phyloP scores from a whole-genome alignment of 768 basidiomycete genomes.

The Polyporus arcularius region DNA sequence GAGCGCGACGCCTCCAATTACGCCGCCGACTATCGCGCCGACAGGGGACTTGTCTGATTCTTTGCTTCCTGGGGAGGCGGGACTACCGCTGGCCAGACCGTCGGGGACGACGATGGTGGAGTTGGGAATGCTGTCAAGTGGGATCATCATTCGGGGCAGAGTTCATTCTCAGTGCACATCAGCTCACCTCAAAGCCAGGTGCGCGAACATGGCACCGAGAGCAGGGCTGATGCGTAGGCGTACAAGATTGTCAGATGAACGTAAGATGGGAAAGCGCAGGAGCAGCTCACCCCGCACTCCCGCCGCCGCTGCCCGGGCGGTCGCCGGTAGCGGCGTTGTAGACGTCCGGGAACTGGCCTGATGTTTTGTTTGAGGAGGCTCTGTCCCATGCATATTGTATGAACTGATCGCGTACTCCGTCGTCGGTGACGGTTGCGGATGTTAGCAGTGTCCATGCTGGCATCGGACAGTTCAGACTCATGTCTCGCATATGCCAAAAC shows the following conservation, averaged over 20 bases:
- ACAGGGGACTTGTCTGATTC: neutral
- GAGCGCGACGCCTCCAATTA: conserved; percentile 7
- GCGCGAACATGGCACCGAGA: conserved; percentile 15
- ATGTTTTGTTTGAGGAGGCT: conserved; percentile 7
- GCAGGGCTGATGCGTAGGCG: conserved; percentile 6
- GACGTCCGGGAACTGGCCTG: conserved; percentile 5
- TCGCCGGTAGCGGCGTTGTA: conserved; percentile 3
- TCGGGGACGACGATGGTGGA: no score
- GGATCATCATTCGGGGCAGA: no score
- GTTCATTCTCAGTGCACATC: no score
- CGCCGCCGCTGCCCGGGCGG: neutral
- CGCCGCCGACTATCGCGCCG: conserved; percentile 15
- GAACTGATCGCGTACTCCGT: conserved; percentile 8
- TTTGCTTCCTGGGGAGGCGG: no score
- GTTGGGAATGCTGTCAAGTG: no score
- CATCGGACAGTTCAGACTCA: no score
- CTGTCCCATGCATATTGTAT: conserved; percentile 5
- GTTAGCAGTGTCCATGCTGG: conserved; percentile 20
- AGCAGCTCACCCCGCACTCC: conserved; percentile 8
- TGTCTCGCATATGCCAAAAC: neutral
- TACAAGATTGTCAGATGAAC: no score
- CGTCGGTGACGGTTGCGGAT: conserved; percentile 11
- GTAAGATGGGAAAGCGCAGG: neutral
- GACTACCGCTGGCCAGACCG: no score
- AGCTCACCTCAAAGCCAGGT: conserved; percentile 16